Evolutionary conservation across 2,329 filamentous ascomycete species (phyloP).

Genomic region (Claviceps digitariae): DNA sequence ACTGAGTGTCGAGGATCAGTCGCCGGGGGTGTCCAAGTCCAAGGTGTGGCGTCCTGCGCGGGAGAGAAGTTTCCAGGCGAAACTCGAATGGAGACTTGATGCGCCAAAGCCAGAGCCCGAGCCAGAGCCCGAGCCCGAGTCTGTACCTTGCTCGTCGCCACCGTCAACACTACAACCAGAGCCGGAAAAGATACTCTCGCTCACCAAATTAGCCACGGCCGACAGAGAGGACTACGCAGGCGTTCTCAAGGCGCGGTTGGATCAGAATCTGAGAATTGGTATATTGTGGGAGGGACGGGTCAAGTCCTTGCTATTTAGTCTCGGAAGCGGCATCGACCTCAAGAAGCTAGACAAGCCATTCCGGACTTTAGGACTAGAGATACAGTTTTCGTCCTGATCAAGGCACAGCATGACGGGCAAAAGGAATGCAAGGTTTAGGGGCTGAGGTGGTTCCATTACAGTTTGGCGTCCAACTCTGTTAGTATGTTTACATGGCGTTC

Average conservation of each 20-base stretch:
- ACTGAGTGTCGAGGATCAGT: conserved; percentile 22
- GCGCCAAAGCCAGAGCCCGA: conserved; percentile 24
- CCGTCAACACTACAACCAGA: neutral
- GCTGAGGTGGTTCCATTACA: too few relatives aligned
- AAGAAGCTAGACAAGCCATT: conserved; percentile 64
- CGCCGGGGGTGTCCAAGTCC: neutral
- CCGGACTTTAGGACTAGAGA: conserved; percentile 60
- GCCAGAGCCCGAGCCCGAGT: neutral
- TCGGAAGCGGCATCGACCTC: conserved; percentile 76
- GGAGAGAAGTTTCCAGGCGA: conserved; percentile 35
- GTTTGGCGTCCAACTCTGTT: too few relatives aligned
- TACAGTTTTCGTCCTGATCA: conserved; percentile 66
- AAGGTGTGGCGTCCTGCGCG: neutral
- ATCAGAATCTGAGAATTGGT: conserved; percentile 77
- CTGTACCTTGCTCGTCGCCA: neutral
- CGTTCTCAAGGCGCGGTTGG: conserved; percentile 78
- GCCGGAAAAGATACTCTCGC: conserved; percentile 1
- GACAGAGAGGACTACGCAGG: conserved; percentile 59
- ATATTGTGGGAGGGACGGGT: conserved; percentile 86
- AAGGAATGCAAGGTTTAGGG: too few relatives aligned
- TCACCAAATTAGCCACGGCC: conserved; percentile 12
- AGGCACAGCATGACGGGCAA: neutral
- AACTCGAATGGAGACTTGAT: conserved; percentile 36
- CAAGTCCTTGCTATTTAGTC: conserved; percentile 83
- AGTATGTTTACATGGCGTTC: too few relatives aligned